Base-by-base conservation (phyloP, 2,329 filamentous ascomycete species). In the Pezicula radicicola region DNA sequence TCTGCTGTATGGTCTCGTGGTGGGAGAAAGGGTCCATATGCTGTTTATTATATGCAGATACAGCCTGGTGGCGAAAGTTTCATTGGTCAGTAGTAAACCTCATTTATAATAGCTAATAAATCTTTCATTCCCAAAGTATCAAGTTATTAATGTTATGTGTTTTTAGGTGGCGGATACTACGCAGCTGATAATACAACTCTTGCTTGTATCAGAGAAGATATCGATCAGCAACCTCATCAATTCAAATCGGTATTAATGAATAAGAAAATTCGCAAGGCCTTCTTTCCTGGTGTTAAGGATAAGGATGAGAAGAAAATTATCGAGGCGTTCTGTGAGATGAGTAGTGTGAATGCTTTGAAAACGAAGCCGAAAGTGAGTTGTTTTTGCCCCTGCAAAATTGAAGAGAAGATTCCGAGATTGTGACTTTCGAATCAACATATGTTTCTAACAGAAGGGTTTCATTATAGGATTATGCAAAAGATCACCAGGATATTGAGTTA, bases 11-110 rank as follows among this genome's bases (percentile, higher is more conserved):
- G 89, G 85, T 83, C 89, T 51, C 85, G 91, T 18, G 95, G 91
- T 0, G 91, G 91, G 18, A 81, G 88, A 50, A 96, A 96, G 70
- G 90, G 90, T 0, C 86, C 88, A 9, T 95, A 94, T 69, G 91
- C 91, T 6, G 87, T 84, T 65, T 96, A 96, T 72, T 96, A 96
- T 71, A 72, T 96, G 18, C 91, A 96, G 68, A 79, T 89, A 57
- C 83, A 93, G 66, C 90, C 91, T 10, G 74, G 74, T 21, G 76
- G 75, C 3, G 74, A 79, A 47, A 87, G 83, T 65, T 88, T 93
- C 60, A 75, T 95, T 40, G 91, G 88, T 52, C 49, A 36, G 35
- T 35, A 16, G 13, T 8, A 8, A 15, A 21, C 6, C 18, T 21
- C 13, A 21, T 25, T 21, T 21, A 3, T 21, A 21, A 15, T 19